Percentiles rank a stretch among this genome's conserved stretches.
These are phyloP conservation scores for Zizania latifolia DNA, from an alignment of 176 grass and related monocot genomes.

Conservation along the genomic window DNA sequence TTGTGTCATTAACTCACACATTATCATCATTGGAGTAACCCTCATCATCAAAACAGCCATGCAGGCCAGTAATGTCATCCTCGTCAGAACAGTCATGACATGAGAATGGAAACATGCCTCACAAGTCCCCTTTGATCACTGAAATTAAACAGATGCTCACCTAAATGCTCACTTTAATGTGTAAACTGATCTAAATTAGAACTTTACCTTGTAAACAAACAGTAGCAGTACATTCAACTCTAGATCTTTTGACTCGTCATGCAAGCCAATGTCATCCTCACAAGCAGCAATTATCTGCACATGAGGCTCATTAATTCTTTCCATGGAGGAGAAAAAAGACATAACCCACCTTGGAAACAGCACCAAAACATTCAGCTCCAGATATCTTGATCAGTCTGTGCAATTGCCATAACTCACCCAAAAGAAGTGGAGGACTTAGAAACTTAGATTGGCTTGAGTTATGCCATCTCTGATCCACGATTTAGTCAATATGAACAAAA, in stretches of 20 bases:
- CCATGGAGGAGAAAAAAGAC: too few relatives aligned
- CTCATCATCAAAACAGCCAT: conserved; percentile 78
- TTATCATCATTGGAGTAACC: conserved; percentile 82
- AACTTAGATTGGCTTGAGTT: too few relatives aligned
- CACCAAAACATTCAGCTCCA: too few relatives aligned
- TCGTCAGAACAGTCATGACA: conserved; percentile 48
- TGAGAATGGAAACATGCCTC: conserved; percentile 13
- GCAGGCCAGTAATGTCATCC: conserved; percentile 59
- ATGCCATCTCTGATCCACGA: too few relatives aligned
- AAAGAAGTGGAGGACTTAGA: too few relatives aligned
- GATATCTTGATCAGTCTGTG: too few relatives aligned
- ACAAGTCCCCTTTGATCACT: neutral
- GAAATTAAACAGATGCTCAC: neutral
- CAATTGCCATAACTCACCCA: too few relatives aligned
- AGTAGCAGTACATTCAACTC: conserved; percentile 5
- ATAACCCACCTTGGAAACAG: too few relatives aligned
- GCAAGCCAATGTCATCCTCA: neutral
- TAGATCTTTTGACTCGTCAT: conserved; percentile 1
- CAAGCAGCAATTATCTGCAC: too few relatives aligned
- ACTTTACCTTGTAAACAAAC: neutral
- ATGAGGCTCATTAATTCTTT: too few relatives aligned
- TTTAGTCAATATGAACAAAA: too few relatives aligned
- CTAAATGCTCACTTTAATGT: too few relatives aligned
- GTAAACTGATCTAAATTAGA: neutral
- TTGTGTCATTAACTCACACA: conserved; percentile 57